Evolutionary conservation across 2,329 filamentous ascomycete genomes (phyloP).

Genomic region (Aspergillus aculeatus): DNA sequence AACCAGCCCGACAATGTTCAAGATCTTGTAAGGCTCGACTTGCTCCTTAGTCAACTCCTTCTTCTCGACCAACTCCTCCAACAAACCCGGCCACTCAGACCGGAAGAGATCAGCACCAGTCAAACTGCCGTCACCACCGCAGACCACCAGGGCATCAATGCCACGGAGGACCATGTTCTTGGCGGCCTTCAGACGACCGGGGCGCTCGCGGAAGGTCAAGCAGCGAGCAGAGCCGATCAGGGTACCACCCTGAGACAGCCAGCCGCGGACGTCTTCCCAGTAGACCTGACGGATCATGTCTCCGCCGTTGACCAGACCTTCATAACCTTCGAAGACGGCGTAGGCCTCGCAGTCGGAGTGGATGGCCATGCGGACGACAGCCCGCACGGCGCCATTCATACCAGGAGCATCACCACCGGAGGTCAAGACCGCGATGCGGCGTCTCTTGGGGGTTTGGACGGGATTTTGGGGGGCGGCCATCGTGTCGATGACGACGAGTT

Average conservation of each 20-base stretch:
- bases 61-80: constrained; percentile 77
- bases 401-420: constrained; percentile 91
- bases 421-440: constrained; percentile 84
- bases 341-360: constrained; percentile 77
- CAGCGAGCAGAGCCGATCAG: constrained; percentile 94
- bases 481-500: constrained; percentile 11
- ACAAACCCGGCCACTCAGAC: constrained; percentile 82
- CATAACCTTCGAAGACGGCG: constrained; percentile 90
- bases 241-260: constrained; percentile 89
- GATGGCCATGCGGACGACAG: constrained; percentile 88
- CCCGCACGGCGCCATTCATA: constrained; percentile 89
- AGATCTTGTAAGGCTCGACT: constrained; percentile 71
- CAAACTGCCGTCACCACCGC: constrained; percentile 92
- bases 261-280: constrained; percentile 94
- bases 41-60: constrained; percentile 70
- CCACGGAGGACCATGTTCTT: constrained; percentile 93
- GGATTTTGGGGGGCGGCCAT: constrained; percentile 21
- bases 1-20: constrained; percentile 95
- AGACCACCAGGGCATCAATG: constrained; percentile 95
- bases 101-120: constrained; percentile 95
- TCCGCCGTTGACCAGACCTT: constrained; percentile 86
- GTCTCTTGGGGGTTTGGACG: constrained; percentile 46
- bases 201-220: constrained; percentile 85
- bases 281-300: constrained; percentile 82
- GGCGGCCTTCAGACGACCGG: constrained; percentile 78